phyloP scores from a whole-genome alignment of 108 stramenopile species.

The Hondaea fermentalgiana region DNA sequence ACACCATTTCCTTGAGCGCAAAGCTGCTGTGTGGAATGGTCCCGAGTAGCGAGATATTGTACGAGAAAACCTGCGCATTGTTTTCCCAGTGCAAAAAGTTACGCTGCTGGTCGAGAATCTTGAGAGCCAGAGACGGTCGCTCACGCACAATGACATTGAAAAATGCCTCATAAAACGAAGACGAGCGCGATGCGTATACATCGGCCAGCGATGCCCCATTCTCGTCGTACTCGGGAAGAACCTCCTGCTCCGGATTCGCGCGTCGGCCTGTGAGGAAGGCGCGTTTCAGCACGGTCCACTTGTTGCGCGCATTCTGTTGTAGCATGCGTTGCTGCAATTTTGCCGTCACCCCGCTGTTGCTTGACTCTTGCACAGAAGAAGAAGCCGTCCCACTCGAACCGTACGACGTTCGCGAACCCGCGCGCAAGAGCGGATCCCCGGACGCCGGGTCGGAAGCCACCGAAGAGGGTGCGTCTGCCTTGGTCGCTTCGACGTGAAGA shows the following conservation, averaged over 20 bases:
- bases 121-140: not conserved
- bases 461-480: no score
- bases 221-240: not conserved
- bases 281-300: not conserved
- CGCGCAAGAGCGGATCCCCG: no score
- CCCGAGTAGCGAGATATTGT: not conserved
- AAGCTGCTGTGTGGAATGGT: not conserved
- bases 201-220: not conserved
- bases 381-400: not conserved
- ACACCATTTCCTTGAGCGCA: conserved; percentile 1
- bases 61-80: not conserved
- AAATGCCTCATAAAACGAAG: not conserved
- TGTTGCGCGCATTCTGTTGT: not conserved
- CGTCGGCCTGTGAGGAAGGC: not conserved
- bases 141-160: not conserved
- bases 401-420: no score
- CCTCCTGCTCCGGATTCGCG: not conserved
- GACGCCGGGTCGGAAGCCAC: no score
- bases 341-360: not conserved
- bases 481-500: not conserved
- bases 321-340: not conserved
- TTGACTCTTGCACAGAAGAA: not conserved
- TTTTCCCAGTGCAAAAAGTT: conserved; percentile 8
- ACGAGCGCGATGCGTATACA: not conserved
- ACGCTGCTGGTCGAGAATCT: not conserved